Base-by-base conservation (phyloP, 2,329 filamentous ascomycete species). In the Cladophialophora chaetospira region DNA sequence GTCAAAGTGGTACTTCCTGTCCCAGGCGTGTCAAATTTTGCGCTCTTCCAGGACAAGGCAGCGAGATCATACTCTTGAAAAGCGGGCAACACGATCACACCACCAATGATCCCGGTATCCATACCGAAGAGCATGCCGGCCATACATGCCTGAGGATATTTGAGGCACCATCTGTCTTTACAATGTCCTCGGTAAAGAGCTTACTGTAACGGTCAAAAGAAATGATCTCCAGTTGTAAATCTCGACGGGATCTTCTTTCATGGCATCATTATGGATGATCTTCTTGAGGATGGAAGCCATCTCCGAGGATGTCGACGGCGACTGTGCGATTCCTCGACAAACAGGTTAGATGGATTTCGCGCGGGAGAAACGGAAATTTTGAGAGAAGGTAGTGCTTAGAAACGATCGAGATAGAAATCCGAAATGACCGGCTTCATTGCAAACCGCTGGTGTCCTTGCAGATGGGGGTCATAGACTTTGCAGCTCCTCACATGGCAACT, bases 171-270 rank as follows among this genome's bases (percentile, higher is more conserved):
- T 10, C 29, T 26, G 43, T 60, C 10, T 10, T 0, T 17, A 15
- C 11, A 13, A 43, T 5, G 38, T n/a, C 25, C 13, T 35, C 47
- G 11, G 9, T 53, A 13, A 26, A n/a, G 23, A 15, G 9, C 4
- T n/a, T 53, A 45, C n/a, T 35, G 23, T 25, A 17, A 23, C 5
- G 6, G 84, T 84, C 63, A 87, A 76, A 55, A 78, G 78, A 61
- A 86, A 82, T 28, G 86, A 84, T 54, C 85, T 80, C 85, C 85
- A 88, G 66, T 84, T 84, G 72, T 88, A 88, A 56, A 88, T 84
- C 68, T 87, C 81, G 17, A 79, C 76, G 13, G 86, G 86, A 67
- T 88, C 86, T 31, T 74, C 72, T 66, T 80, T 84, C 82, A 89
- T 88, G 43, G 87, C 83, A 69, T 89, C 84, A 75, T 89, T 89